A percentile compares a stretch with the other conserved stretches of the same genome.
These are phyloP conservation scores for Scleroderma bovista DNA, from an alignment of 768 basidiomycete genomes.

Conservation along the genomic window DNA sequence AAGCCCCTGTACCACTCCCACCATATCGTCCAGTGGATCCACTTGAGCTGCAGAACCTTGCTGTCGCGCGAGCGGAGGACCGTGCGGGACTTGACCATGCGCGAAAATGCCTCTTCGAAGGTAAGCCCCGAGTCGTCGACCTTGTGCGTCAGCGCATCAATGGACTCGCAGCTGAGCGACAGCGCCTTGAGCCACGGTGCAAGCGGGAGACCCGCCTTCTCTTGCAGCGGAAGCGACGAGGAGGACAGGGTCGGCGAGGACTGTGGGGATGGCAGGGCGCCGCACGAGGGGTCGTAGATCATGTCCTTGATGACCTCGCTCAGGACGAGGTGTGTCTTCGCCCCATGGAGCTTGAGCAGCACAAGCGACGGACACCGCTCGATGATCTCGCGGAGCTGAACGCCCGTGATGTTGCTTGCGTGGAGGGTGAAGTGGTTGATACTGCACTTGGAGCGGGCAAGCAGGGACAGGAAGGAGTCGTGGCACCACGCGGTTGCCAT, in stretches of 20 bases:
- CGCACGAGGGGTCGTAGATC: constrained; percentile 4
- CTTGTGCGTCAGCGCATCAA: constrained; percentile 14
- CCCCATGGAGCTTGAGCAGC: constrained; percentile 24
- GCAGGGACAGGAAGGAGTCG: constrained; percentile 21
- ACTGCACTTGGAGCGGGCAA: constrained; percentile 23
- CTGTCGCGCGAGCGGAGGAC: constrained; percentile 14
- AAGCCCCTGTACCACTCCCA: constrained; percentile 21
- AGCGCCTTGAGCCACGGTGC: constrained; percentile 26
- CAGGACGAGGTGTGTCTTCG: constrained; percentile 14
- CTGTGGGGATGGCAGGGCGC: background rate
- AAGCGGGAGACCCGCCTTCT: constrained; percentile 12
- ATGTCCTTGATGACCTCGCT: constrained; percentile 21
- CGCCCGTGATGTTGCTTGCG: constrained; percentile 18
- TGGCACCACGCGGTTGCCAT: constrained; percentile 27
- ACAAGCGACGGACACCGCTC: constrained; percentile 27
- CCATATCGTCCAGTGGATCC: constrained; percentile 30
- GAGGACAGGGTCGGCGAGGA: background rate
- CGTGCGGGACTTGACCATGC: constrained; percentile 22
- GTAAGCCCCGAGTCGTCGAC: constrained; percentile 21
- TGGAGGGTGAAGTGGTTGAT: constrained; percentile 28
- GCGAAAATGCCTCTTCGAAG: constrained; percentile 22
- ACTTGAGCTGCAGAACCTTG: constrained; percentile 24
- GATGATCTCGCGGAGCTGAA: constrained; percentile 19
- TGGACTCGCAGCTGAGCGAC: constrained; percentile 26
- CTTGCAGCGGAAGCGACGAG: constrained; percentile 6